Conservation (phyloP, 805 yeast genomes). For the Pichia rugopelliculosa region DNA sequence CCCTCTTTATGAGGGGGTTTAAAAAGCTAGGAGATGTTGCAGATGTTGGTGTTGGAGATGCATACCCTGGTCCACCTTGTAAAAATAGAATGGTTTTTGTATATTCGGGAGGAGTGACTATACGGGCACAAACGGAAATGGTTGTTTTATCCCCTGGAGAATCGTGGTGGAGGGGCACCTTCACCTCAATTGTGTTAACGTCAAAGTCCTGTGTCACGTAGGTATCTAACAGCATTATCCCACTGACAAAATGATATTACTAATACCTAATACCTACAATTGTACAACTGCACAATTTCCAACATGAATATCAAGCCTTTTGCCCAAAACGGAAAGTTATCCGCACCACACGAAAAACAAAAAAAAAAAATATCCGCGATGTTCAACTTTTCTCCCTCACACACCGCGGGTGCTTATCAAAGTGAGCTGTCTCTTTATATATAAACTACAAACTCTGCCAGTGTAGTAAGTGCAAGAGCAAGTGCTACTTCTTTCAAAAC, state of each 20-base stretch:
- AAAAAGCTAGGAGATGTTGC: constrained; percentile 14
- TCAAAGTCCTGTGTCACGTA: not conserved
- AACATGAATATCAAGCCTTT: not conserved
- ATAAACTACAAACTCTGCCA: not conserved
- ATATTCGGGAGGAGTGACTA: not conserved
- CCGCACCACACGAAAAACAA: not conserved
- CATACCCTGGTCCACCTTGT: constrained; percentile 53
- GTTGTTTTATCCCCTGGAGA: not conserved
- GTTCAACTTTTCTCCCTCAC: not conserved
- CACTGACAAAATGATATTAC: too few species aligned
- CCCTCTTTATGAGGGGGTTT: constrained; percentile 14
- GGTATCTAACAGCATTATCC: not conserved
- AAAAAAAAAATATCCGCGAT: not conserved
- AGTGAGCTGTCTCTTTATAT: not conserved
- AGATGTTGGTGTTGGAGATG: constrained; percentile 25
- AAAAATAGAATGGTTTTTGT: constrained; percentile 24
- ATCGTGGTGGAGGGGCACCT: not conserved
- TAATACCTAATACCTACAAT: too few species aligned
- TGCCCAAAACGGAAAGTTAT: not conserved
- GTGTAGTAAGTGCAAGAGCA: too few species aligned
- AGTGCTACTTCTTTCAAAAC: too few species aligned
- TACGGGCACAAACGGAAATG: not conserved
- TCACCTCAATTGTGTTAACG: not conserved
- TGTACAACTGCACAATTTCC: too few species aligned
- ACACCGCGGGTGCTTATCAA: constrained; percentile 2